phyloP scores from a whole-genome alignment of 106 monocot species.

The Amphibolis antarctica region DNA sequence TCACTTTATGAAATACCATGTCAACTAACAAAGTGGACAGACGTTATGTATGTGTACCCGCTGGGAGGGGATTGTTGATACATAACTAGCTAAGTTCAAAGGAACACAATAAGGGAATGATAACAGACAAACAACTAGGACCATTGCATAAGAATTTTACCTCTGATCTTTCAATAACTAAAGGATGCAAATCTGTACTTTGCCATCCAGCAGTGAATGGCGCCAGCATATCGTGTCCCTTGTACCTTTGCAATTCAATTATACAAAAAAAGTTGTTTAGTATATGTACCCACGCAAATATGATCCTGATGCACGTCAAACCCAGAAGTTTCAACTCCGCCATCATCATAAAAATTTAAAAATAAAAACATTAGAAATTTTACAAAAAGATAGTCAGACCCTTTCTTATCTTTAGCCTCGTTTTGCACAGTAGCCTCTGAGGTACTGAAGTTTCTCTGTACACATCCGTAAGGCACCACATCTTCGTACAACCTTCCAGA shows the following conservation, averaged over 20 bases:
- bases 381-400: constrained; percentile 2
- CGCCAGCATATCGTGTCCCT: constrained; percentile 93
- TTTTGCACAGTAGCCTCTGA: constrained; percentile 9
- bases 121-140: background rate
- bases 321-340: background rate
- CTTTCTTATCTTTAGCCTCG: constrained; percentile 14
- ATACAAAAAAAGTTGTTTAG: background rate
- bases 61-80: too few species aligned
- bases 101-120: background rate
- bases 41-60: too few species aligned
- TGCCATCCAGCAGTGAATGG: constrained; percentile 99
- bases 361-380: background rate
- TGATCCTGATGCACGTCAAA: background rate
- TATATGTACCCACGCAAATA: background rate
- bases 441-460: constrained; percentile 1
- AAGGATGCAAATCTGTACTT: constrained; percentile 62
- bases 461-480: background rate
- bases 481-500: background rate
- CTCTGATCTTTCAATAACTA: constrained; percentile 83
- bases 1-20: too few species aligned
- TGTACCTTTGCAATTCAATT: constrained; percentile 38
- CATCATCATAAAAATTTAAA: too few species aligned
- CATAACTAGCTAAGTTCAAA: too few species aligned
- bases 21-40: too few species aligned
- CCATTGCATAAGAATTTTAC: constrained; percentile 18